Base-by-base conservation (phyloP, 225 moss, liverwort and hornwort genomes). In the Sphagnum contortum region DNA sequence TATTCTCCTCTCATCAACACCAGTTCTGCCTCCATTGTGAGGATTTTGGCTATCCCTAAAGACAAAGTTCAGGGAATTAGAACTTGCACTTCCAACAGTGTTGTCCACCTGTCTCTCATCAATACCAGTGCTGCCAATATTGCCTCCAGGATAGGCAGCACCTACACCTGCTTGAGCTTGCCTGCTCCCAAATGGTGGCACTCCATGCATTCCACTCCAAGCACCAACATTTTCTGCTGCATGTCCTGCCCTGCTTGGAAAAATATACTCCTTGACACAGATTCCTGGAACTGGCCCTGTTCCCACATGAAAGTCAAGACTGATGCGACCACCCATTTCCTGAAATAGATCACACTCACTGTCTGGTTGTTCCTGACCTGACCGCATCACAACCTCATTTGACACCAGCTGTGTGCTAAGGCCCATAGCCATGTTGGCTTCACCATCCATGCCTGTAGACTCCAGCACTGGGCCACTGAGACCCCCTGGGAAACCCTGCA, bases 361-460 rank as follows among this genome's bases (percentile, higher is more conserved):
- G 45, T 73, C 67, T 5, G 84, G 73, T 49, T 74, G 84, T 9
- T 76, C 78, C 57, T 85, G 84, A 62, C 80, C 84, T 7, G 84
- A 81, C 59, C 78, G 84, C 2, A 85, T 75, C 64, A 81, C 81
- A 14, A 81, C 80, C 76, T 85, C 84, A 56, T 89, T 87, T 49
- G 91, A 89, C 4, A 89, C 79, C 4, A 92, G 73, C 67, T 81
- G 76, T 48, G 85, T 76, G 66, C 79, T 83, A 3, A 92, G 81
- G 63, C 89, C 89, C 69, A 85, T 78, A 44, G 84, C 85, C 62
- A 87, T 61, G 64, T 75, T 75, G 48, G 59, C 79, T 67, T 87
- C 89, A 47, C 66, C 74, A 65, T 85, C 89, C 68, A 83, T 77
- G 44, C 78, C 80, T 70, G 78, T 75, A 13, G 78, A 72, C 45